Evolutionary conservation across 2,329 filamentous ascomycete species (phyloP), one percentile per base, ranked within the genome.

Genomic region (Cladorrhinum sp.): DNA sequence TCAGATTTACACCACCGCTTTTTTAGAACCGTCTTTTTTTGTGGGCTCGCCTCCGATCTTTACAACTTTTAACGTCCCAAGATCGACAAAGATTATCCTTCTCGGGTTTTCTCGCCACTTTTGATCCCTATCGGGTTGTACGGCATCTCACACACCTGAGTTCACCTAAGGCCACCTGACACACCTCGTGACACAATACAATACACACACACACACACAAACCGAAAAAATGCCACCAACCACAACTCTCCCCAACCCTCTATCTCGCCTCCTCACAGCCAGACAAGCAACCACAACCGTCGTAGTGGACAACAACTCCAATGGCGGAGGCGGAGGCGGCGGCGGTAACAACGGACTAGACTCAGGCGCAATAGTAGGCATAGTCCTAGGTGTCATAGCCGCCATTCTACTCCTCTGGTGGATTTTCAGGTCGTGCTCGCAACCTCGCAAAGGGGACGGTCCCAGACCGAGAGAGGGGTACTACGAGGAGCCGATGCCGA

Each of bases 321-420:
- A 23, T 16, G 25, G 18, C 60, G 13, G 27, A 48, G 29, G 18
- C 62, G 16, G 36, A 50, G 32, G 36, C 18, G 22, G 48, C 10
- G 20, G 41, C 13, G 45, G 53, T 16, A 56, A 45, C 27, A 48
- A 49, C 1, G 25, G 50, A 49, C 65, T 66, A 50, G 51, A 49
- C 53, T 41, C 62, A 4, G 65, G 65, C 38, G 64, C 64, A 36
- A 68, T 68, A 22, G 66, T 61, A 9, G 66, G 66, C 56, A 68
- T 68, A 55, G 66, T 68, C 8, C 66, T 68, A 56, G 66, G 66
- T 54, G 56, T 53, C 50, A 59, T 68, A 18, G 64, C 64, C 55
- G 66, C 59, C 45, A 53, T 68, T 50, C 59, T 68, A 6, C 56
- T 68, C 1, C 24, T 68, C 36, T 63, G 60, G 62, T 68, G 64